Percentiles rank a stretch among this genome's conserved stretches.
Conservation (phyloP, 2,329 filamentous ascomycete genomes). For the Aphanoascus verrucosus region DNA sequence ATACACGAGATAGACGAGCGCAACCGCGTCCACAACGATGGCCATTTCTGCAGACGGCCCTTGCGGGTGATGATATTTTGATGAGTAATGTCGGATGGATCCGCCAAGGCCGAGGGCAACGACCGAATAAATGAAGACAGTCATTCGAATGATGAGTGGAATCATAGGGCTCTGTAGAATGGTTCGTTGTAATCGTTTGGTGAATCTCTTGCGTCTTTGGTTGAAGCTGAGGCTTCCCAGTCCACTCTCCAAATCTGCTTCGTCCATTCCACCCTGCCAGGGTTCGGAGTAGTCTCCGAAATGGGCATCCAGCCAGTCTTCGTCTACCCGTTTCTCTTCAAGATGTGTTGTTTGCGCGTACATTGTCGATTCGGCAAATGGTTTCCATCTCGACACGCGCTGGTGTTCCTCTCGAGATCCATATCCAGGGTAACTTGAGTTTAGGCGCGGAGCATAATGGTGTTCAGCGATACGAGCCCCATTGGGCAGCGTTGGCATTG, state of each 20-base stretch:
- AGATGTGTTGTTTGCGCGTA: conserved; percentile 31
- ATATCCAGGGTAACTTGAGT: background rate
- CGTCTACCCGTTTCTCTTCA: conserved; percentile 34
- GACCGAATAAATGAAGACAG: conserved; percentile 71
- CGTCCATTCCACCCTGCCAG: conserved; percentile 43
- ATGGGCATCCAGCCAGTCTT: conserved; percentile 39
- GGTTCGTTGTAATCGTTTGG: conserved; percentile 54
- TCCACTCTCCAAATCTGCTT: conserved; percentile 43
- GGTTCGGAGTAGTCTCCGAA: conserved; percentile 37
- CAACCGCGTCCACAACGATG: conserved; percentile 76
- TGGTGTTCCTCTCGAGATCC: background rate
- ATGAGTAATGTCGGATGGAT: conserved; percentile 57
- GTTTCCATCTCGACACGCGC: conserved; percentile 39
- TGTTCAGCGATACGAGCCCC: conserved; percentile 16
- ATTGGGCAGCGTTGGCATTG: conserved; percentile 10
- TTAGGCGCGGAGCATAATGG: conserved; percentile 11
- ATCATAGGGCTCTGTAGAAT: conserved; percentile 74
- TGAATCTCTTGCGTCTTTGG: conserved; percentile 42
- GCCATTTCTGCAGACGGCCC: conserved; percentile 76
- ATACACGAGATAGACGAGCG: conserved; percentile 80
- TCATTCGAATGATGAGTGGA: conserved; percentile 70
- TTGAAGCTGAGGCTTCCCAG: conserved; percentile 42
- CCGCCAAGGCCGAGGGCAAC: conserved; percentile 68
- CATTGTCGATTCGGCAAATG: conserved; percentile 34
- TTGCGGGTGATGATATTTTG: conserved; percentile 42